A percentile compares a stretch with the other conserved stretches of the same genome.
Conservation (phyloP, 1,284 basidiomycete species). For the Sporisorium iseilematis-ciliati region DNA sequence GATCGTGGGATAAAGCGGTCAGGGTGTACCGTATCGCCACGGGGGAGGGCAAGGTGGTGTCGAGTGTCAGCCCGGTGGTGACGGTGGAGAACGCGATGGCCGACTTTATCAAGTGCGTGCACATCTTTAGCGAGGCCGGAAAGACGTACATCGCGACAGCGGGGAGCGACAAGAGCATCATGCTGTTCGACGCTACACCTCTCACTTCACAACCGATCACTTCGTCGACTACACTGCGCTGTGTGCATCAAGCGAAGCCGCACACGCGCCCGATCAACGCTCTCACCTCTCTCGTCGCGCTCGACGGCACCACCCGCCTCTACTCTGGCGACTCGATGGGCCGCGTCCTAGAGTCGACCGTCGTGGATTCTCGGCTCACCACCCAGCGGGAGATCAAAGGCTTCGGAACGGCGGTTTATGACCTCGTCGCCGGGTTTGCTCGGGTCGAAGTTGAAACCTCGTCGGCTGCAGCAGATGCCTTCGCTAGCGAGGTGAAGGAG, state of each 20-base stretch:
- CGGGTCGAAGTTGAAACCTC: constrained; percentile 17
- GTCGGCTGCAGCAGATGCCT: constrained; percentile 4
- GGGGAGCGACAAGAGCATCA: constrained; percentile 47
- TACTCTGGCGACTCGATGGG: constrained; percentile 56
- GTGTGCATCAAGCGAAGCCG: constrained; percentile 17
- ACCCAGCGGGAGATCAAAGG: constrained; percentile 36
- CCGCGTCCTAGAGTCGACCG: constrained; percentile 32
- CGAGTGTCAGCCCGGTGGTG: not conserved
- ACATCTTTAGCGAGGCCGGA: constrained; percentile 12
- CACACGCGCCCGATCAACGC: constrained; percentile 51
- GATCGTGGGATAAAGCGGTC: constrained; percentile 47
- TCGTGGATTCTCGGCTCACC: constrained; percentile 13
- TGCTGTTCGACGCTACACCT: constrained; percentile 23
- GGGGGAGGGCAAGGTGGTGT: not conserved
- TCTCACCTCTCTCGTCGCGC: constrained; percentile 8
- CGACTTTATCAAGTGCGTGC: constrained; percentile 53
- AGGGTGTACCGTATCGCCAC: constrained; percentile 17
- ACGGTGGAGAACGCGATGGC: constrained; percentile 24
- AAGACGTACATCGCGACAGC: constrained; percentile 30
- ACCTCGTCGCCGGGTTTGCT: constrained; percentile 18
- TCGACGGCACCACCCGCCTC: constrained; percentile 16
- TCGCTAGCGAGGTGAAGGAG: constrained; percentile 16
- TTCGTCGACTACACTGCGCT: constrained; percentile 3
- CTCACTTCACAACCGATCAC: not conserved
- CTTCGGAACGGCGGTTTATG: constrained; percentile 41